phyloP scores from a whole-genome alignment of 306 rosid genomes.

The Vicia faba region DNA sequence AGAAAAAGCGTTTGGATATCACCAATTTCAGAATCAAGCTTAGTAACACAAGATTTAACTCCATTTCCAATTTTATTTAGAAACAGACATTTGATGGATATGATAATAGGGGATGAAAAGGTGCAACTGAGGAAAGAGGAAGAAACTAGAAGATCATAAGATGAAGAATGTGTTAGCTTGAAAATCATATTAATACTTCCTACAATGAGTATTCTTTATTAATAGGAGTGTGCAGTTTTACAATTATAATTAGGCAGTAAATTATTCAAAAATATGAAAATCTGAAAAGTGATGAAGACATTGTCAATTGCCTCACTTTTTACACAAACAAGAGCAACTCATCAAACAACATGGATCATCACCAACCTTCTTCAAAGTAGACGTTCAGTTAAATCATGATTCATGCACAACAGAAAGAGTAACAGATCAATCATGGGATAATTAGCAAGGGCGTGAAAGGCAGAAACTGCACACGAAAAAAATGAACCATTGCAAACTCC shows the following conservation, averaged over 20 bases:
- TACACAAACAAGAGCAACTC: not conserved
- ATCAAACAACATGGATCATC: not conserved
- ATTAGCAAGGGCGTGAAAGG: conserved; percentile 6
- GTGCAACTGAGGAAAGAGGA: not conserved
- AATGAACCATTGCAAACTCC: conserved; percentile 20
- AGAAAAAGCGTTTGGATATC: not conserved
- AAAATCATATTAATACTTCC: too few relatives aligned
- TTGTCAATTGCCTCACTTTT: too few relatives aligned
- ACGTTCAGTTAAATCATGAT: not conserved
- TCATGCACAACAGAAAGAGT: not conserved
- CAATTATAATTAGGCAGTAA: not conserved
- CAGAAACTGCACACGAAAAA: conserved; percentile 17
- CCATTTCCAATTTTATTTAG: not conserved
- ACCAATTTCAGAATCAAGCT: not conserved
- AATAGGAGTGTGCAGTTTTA: not conserved
- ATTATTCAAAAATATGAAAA: not conserved
- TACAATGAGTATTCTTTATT: too few relatives aligned
- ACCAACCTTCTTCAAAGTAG: not conserved
- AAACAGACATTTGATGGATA: not conserved
- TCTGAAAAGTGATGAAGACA: not conserved
- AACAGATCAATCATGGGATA: not conserved
- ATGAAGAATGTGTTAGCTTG: too few relatives aligned
- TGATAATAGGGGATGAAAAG: not conserved
- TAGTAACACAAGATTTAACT: too few relatives aligned
- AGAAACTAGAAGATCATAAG: too few relatives aligned